A percentile compares a stretch with the other conserved stretches of the same genome.
phyloP scores from a whole-genome alignment of 257 asterid genomes.

The Capsicum rhomboideum region DNA sequence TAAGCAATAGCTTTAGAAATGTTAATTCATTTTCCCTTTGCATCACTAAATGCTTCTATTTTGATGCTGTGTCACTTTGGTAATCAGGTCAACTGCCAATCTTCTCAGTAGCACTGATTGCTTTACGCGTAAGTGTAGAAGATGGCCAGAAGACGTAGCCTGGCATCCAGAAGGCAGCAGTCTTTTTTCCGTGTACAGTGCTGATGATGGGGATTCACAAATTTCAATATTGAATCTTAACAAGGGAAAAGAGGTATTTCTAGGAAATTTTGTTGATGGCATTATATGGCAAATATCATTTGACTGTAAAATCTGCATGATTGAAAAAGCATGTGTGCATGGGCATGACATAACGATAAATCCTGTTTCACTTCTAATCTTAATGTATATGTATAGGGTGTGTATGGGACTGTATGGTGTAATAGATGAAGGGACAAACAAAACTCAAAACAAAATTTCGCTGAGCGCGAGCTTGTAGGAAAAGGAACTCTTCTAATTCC shows the following conservation, averaged over 20 bases:
- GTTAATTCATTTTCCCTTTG: background rate
- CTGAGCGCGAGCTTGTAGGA: background rate
- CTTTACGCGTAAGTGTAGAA: conserved; percentile 58
- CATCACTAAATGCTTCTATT: background rate
- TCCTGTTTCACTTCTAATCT: background rate
- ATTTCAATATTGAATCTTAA: conserved; percentile 60
- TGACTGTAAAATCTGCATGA: background rate
- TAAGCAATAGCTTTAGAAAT: background rate
- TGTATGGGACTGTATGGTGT: background rate
- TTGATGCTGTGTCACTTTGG: background rate
- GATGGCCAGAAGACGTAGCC: conserved; percentile 97
- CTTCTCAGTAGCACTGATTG: conserved; percentile 61
- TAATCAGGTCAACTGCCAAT: conserved; percentile 58
- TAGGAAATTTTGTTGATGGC: background rate
- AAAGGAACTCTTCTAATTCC: background rate
- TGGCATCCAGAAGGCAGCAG: conserved; percentile 89
- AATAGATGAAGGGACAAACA: background rate
- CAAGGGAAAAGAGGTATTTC: conserved; percentile 52
- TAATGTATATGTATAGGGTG: background rate
- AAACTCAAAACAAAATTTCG: background rate
- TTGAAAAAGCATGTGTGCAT: background rate
- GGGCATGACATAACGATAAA: background rate
- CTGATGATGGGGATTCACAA: conserved; percentile 81
- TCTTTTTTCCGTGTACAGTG: conserved; percentile 68
- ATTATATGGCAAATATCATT: background rate